Evolutionary conservation across 2,329 filamentous ascomycete genomes (phyloP), one percentile per base, ranked within the genome.

Genomic region (Fusarium foetens): DNA sequence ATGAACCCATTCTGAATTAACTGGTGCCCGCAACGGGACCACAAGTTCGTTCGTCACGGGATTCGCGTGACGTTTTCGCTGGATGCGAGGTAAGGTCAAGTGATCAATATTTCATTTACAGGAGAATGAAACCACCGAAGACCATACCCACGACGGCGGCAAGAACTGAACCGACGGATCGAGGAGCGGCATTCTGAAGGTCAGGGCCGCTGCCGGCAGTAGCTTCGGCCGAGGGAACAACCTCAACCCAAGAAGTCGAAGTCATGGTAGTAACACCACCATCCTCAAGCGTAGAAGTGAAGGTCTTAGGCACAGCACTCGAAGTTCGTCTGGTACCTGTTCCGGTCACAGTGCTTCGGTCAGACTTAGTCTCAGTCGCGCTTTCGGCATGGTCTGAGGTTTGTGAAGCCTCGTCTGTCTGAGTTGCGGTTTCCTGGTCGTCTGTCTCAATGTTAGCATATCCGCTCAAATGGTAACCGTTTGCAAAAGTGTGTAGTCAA

Each of bases 211-310:
- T 72, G 63, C 73, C 63, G 27, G 70, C 69, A 21, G 78, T 77
- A 14, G 79, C 60, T 35, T 78, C 70, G 27, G 76, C 71, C 2
- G 81, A 79, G 3, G 84, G 82, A 16, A 83, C 80, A 42, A 85
- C 83, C 27, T 80, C 82, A 6, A 88, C 86, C 75, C 81, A 85
- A 1, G 85, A 86, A 3, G 86, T 88, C n/a, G 82, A 82, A 16
- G 86, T 87, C 53, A 87, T 78, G 17, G 84, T 81, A 6, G 83
- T 82, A 58, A 84, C 79, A 36, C 80, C 82, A 31, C 86, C 86
- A 53, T 86, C 79, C 17, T 79, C 73, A 39, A 83, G 77, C 11
- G 85, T 86, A 11, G 84, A 84, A n/a, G 86, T 88, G 66, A 79
- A 78, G 1, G 84, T 85, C 29, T 81, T 75, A 11, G 79, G 67